phyloP scores from a whole-genome alignment of 768 basidiomycete genomes.

The Suillus decipiens region DNA sequence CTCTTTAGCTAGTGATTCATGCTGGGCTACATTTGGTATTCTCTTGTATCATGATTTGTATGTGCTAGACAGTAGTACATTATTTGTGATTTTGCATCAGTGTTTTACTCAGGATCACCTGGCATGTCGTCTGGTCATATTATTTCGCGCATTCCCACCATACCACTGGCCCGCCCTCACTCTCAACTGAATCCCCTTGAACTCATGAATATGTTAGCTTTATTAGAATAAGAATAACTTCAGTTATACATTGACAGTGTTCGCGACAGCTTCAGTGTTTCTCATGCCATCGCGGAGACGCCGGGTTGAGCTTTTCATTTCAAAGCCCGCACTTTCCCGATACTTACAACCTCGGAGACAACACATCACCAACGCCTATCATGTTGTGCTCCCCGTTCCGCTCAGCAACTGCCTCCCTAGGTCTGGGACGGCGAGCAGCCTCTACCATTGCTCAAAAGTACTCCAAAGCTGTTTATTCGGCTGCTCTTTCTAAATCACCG shows the following conservation, averaged over 20 bases:
- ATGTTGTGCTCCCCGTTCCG: constrained; percentile 63
- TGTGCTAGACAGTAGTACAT: background rate
- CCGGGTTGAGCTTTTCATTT: constrained; percentile 9
- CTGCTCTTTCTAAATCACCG: constrained; percentile 82
- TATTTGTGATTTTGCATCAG: background rate
- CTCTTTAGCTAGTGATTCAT: background rate
- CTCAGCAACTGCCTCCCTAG: constrained; percentile 44
- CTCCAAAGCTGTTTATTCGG: constrained; percentile 78
- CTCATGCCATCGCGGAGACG: background rate
- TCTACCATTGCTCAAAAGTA: constrained; percentile 82
- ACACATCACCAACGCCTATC: constrained; percentile 29
- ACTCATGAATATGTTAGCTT: background rate
- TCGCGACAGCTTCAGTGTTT: background rate
- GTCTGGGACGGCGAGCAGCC: constrained; percentile 69
- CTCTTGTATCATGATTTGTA: background rate
- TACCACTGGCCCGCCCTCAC: background rate
- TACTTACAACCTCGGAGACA: constrained; percentile 2
- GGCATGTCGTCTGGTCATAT: background rate
- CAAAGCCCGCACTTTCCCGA: constrained; percentile 8
- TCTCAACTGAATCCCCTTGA: background rate
- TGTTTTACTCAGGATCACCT: background rate
- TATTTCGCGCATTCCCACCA: background rate
- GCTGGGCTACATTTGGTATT: background rate
- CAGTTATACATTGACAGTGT: background rate
- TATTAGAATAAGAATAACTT: background rate